Conservation (phyloP, 2,329 filamentous ascomycete species). For the Amphichorda felina region DNA sequence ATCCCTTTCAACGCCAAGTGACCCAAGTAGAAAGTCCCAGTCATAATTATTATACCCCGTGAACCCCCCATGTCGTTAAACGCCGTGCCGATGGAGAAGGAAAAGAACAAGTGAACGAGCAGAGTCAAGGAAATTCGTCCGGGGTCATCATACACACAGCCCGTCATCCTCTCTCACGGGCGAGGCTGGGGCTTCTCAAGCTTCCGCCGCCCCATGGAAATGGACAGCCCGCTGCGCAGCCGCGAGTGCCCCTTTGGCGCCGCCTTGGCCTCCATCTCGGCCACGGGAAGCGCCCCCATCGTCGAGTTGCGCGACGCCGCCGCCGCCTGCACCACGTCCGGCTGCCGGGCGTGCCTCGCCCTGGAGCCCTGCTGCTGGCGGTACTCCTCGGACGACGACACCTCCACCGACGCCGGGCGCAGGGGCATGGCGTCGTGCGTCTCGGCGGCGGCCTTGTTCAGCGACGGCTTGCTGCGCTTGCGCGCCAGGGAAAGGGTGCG, state of each 20-base stretch:
- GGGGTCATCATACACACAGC: not conserved
- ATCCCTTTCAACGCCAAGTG: too few relatives aligned
- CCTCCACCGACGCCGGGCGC: not conserved
- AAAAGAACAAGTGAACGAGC: too few relatives aligned
- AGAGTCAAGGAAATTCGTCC: not conserved
- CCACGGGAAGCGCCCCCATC: not conserved
- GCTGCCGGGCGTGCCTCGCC: conserved; percentile 6
- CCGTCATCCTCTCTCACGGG: too few relatives aligned
- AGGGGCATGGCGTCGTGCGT: conserved; percentile 4
- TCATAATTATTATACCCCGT: not conserved
- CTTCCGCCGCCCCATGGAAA: conserved; percentile 1
- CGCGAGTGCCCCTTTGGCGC: conserved; percentile 1
- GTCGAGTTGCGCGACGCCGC: not conserved
- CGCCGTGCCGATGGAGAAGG: not conserved
- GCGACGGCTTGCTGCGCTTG: conserved; percentile 40
- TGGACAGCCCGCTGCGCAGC: conserved; percentile 3
- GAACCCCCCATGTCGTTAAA: not conserved
- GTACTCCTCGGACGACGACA: not conserved
- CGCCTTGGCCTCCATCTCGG: not conserved
- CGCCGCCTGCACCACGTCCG: conserved; percentile 14
- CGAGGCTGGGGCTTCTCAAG: not conserved
- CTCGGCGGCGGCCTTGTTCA: conserved; percentile 25
- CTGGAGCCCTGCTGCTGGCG: not conserved
- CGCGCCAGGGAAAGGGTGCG: conserved; percentile 41
- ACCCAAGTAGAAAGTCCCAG: not conserved